These are phyloP conservation scores for Phytomonas serpens DNA, from an alignment of 208 protist genomes.

Conservation along the genomic window DNA sequence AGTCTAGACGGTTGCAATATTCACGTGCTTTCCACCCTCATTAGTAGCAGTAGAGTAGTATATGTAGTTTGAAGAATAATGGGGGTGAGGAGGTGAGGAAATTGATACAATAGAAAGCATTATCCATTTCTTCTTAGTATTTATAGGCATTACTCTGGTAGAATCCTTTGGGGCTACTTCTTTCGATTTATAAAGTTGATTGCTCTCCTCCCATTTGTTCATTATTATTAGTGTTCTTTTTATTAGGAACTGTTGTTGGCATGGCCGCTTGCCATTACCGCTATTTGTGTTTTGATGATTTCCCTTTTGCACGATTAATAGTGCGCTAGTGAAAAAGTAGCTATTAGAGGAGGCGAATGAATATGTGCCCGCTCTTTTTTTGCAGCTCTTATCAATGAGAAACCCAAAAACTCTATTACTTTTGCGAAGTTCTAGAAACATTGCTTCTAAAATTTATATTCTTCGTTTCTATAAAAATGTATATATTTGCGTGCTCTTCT, in stretches of 20 bases:
- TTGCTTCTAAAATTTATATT: too few relatives aligned
- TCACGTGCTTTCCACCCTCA: neutral
- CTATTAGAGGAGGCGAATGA: neutral
- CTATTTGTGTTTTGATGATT: neutral
- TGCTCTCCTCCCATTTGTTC: neutral
- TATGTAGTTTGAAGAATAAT: neutral
- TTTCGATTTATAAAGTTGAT: neutral
- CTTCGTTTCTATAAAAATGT: neutral
- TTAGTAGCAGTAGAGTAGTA: conserved; percentile 10
- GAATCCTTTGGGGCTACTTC: neutral
- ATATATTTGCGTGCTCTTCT: neutral
- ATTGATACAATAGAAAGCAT: neutral
- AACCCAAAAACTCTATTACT: neutral
- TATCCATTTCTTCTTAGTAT: neutral
- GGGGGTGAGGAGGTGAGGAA: neutral
- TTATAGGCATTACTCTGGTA: neutral
- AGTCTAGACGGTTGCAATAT: neutral
- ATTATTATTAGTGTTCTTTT: neutral
- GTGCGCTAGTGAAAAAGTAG: neutral
- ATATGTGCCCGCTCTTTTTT: neutral
- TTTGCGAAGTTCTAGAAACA: neutral
- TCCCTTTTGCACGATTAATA: neutral
- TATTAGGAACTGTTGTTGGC: neutral
- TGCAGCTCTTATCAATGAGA: neutral
- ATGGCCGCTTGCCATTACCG: neutral